Evolutionary conservation across 1,139 yeast genomes (phyloP).

Genomic region (Blastobotrys indianensis): DNA sequence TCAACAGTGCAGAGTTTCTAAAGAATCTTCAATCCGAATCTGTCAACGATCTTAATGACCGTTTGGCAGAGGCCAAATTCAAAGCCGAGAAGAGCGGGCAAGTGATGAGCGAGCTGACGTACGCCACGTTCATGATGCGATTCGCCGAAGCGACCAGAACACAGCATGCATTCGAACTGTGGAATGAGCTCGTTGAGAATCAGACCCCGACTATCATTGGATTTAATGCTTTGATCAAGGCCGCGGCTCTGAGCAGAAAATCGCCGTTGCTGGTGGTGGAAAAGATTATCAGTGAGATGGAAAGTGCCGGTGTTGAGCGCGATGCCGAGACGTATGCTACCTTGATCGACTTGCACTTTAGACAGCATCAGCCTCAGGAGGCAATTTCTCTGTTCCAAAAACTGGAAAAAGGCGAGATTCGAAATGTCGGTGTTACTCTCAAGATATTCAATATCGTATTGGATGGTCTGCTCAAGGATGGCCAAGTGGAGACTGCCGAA

Average conservation of each 20-base stretch:
- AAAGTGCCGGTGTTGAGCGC: conserved; percentile 34
- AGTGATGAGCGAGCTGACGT: conserved; percentile 29
- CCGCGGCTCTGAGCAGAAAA: conserved; percentile 34
- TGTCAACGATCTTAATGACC: conserved; percentile 22
- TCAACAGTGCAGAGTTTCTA: conserved; percentile 21
- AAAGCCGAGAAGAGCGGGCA: conserved; percentile 15
- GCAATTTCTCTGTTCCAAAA: conserved; percentile 31
- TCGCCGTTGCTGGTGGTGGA: conserved; percentile 34
- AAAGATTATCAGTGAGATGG: conserved; percentile 38
- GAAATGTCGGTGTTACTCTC: conserved; percentile 22
- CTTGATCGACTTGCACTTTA: conserved; percentile 36
- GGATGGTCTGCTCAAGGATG: conserved; percentile 28
- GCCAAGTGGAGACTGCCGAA: conserved; percentile 28
- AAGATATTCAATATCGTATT: conserved; percentile 33
- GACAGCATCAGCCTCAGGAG: conserved; percentile 27
- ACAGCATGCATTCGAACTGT: conserved; percentile 34
- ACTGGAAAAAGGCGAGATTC: conserved; percentile 20
- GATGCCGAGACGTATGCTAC: conserved; percentile 36
- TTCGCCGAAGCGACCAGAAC: conserved; percentile 31
- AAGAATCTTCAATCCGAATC: conserved; percentile 23
- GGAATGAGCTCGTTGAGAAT: conserved; percentile 37
- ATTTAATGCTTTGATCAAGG: conserved; percentile 44
- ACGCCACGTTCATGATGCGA: conserved; percentile 34
- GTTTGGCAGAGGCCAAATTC: conserved; percentile 23
- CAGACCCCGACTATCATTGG: conserved; percentile 33